Percentiles rank a stretch among this genome's conserved stretches.
Evolutionary conservation across 352 stramenopile species (phyloP).

Genomic region (Globisporangium cylindrosporum): DNA sequence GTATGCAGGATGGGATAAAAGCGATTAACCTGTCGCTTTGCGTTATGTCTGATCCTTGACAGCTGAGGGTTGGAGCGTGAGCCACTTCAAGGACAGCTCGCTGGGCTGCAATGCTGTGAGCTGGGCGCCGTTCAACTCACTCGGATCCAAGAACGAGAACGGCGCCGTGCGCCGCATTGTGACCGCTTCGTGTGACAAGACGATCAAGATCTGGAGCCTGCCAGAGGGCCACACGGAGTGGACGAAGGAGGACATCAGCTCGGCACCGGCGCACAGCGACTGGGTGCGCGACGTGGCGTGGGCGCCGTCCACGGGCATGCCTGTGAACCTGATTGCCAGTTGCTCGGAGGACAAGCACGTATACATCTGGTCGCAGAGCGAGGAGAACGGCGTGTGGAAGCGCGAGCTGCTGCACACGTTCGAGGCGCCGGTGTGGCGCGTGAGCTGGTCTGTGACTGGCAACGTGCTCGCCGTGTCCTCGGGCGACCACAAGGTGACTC

Average conservation of each 20-base stretch:
- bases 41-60: slow-evolving; percentile 17
- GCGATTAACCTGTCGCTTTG: neutral
- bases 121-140: slow-evolving; percentile 92
- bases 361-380: slow-evolving; percentile 95
- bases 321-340: slow-evolving; percentile 93
- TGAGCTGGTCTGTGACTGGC: slow-evolving; percentile 98
- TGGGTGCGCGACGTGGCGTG: slow-evolving; percentile 98
- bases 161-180: slow-evolving; percentile 82
- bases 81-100: slow-evolving; percentile 92
- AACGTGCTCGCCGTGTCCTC: slow-evolving; percentile 97
- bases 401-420: slow-evolving; percentile 93
- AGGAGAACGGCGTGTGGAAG: slow-evolving; percentile 82
- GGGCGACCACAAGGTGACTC: slow-evolving; percentile 95
- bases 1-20: neutral
- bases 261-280: slow-evolving; percentile 88
- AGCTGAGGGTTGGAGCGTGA: slow-evolving; percentile 89
- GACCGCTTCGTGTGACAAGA: slow-evolving; percentile 97
- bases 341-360: slow-evolving; percentile 89
- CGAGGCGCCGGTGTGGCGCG: slow-evolving; percentile 96
- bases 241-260: slow-evolving; percentile 76
- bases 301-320: slow-evolving; percentile 92
- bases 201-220: slow-evolving; percentile 95
- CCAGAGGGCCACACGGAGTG: slow-evolving; percentile 70
- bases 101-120: slow-evolving; percentile 97
- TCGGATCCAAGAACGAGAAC: slow-evolving; percentile 42